A percentile compares a stretch with the other conserved stretches of the same genome.
phyloP scores from a whole-genome alignment of 768 basidiomycete species.

The Mrakia gelida region DNA sequence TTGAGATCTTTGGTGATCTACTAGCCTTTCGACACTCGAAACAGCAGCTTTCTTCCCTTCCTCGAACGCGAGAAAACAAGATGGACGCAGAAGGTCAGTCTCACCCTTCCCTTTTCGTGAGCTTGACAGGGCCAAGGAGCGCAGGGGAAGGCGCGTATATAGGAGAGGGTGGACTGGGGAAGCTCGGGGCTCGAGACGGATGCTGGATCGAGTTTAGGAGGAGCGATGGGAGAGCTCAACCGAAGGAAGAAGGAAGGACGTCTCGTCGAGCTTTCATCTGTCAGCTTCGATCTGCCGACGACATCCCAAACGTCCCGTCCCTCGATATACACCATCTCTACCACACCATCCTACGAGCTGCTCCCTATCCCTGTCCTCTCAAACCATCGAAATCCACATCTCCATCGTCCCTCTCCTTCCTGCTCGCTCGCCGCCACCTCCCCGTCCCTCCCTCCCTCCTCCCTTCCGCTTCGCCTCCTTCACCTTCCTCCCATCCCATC shows the following conservation, averaged over 20 bases:
- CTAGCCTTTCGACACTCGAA: background rate
- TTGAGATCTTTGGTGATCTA: slow-evolving; percentile 17
- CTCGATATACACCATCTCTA: too few relatives aligned
- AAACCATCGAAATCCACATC: too few relatives aligned
- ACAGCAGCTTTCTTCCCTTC: background rate
- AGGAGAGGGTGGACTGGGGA: background rate
- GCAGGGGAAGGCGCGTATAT: background rate
- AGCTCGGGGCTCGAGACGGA: background rate
- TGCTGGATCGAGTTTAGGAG: too few relatives aligned
- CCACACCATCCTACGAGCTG: too few relatives aligned
- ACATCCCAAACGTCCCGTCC: background rate
- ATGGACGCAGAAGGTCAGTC: background rate
- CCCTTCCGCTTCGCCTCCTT: background rate
- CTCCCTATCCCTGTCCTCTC: too few relatives aligned
- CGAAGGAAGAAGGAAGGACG: background rate
- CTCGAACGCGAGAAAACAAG: background rate
- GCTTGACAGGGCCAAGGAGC: background rate
- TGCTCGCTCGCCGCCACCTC: too few relatives aligned
- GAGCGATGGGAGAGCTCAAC: background rate
- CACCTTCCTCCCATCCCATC: background rate
- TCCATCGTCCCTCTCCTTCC: too few relatives aligned
- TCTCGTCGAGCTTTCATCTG: slow-evolving; percentile 1
- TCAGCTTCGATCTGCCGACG: background rate
- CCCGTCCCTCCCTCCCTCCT: background rate
- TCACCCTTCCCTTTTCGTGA: background rate